Evolutionary conservation across 2,329 filamentous ascomycete genomes (phyloP), one percentile per base, ranked within the genome.

Genomic region (Ascochyta fabae): DNA sequence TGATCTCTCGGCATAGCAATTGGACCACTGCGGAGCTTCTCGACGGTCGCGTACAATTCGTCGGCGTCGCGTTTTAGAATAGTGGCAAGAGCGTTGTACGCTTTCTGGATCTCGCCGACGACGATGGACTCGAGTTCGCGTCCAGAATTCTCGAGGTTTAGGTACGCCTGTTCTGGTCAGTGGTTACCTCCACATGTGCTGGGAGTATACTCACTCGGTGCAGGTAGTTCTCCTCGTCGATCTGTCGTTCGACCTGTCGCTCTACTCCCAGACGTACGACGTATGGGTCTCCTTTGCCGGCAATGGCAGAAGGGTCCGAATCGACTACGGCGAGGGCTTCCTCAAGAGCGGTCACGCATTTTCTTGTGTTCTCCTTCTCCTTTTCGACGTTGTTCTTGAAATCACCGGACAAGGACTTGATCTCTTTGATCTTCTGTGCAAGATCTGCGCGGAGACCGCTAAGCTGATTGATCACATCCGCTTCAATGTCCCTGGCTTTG

Each of bases 361-460:
- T 91, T 58, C 88, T 84, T 0, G 95, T 97, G 16, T 76, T 80
- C 19, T 97, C 93, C 80, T 96, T 94, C 76, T 98, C 95, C 78
- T 94, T 96, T 24, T 96, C 92, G 9, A 99, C 92, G 0, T 89
- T 90, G 73, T 96, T 99, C 78, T 96, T 96, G 79, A 99, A 99
- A 75, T 99, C 95, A 15, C 92, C 90, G 6, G 92, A 90, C 15
- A 99, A 81, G 64, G 87, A 89, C 79, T 96, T 96, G 79, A 99
- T 99, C 78, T 99, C 95, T 77, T 98, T 99, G 76, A 96, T 96
- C 80, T 99, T 99, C 74, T 96, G 92, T 59, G 90, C 89, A 16
- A 99, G 81, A 75, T 99, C 95, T 69, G 88, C 93, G 54, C 95
- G 83, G 49, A 99, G 80, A 1, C 92, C 92, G 2, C 88, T 92